Conservation (phyloP, 148 eudicot genomes). For the Drosera capensis region DNA sequence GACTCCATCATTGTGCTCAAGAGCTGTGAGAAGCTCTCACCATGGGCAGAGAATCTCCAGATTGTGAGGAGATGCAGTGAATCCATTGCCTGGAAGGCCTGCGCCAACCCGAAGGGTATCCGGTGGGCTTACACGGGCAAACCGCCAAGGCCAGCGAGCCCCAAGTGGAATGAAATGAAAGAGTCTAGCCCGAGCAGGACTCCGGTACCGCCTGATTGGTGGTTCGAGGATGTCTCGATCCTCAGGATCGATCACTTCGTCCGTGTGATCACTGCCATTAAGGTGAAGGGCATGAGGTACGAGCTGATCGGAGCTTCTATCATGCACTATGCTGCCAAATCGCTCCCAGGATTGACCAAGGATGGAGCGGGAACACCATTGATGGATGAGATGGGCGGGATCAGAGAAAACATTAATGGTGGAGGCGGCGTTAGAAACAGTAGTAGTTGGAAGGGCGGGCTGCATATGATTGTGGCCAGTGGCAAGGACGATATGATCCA, state of each 20-base stretch:
- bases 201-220: slow-evolving; percentile 52
- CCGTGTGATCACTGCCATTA: slow-evolving; percentile 80
- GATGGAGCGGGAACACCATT: slow-evolving; percentile 15
- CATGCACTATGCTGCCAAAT: slow-evolving; percentile 71
- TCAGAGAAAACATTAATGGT: slow-evolving; percentile 19
- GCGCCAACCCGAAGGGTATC: slow-evolving; percentile 36
- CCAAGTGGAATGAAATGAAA: slow-evolving; percentile 61
- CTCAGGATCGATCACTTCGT: slow-evolving; percentile 49
- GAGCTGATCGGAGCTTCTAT: slow-evolving; percentile 73
- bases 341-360: slow-evolving; percentile 67
- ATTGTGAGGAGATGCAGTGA: slow-evolving; percentile 63
- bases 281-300: slow-evolving; percentile 84
- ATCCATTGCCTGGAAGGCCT: slow-evolving; percentile 46
- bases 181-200: slow-evolving; percentile 55
- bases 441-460: slow-evolving; percentile 57
- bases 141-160: slow-evolving; percentile 40
- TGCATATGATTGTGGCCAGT: slow-evolving; percentile 55
- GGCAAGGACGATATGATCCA: slow-evolving; percentile 34
- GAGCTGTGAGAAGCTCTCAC: slow-evolving; percentile 46
- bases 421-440: slow-evolving; percentile 19
- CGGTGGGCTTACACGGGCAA: slow-evolving; percentile 7
- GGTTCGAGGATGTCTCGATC: slow-evolving; percentile 42
- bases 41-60: slow-evolving; percentile 71
- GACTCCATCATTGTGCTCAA: slow-evolving; percentile 48
- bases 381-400: slow-evolving; percentile 16